phyloP scores from a whole-genome alignment of 2,329 filamentous ascomycete genomes.

The Atkinsonella texensis region DNA sequence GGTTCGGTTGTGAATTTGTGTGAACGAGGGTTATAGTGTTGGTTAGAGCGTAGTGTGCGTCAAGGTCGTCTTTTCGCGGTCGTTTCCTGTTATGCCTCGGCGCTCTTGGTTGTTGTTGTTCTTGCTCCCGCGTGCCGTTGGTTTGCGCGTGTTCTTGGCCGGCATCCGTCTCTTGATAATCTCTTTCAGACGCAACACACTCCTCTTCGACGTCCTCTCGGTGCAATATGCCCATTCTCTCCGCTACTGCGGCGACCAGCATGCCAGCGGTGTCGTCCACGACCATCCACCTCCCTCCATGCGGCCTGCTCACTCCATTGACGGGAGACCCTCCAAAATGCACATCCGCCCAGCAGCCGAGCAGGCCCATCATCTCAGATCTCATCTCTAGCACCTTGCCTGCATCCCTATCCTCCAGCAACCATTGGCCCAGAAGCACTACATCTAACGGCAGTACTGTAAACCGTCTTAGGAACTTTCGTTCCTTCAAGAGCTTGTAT shows the following conservation, averaged over 20 bases:
- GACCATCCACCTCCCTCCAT: conserved; percentile 56
- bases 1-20: conserved; percentile 73
- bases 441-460: conserved; percentile 76
- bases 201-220: conserved; percentile 20
- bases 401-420: conserved; percentile 70
- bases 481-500: conserved; percentile 88
- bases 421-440: conserved; percentile 59
- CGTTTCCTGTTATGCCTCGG: conserved; percentile 13
- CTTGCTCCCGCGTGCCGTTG: not conserved
- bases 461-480: conserved; percentile 85
- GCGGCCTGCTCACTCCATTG: conserved; percentile 14
- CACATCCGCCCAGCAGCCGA: conserved; percentile 84
- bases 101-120: conserved; percentile 1
- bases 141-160: conserved; percentile 1
- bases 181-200: not conserved
- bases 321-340: conserved; percentile 41
- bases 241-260: conserved; percentile 71
- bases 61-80: conserved; percentile 34
- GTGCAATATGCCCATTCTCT: conserved; percentile 75
- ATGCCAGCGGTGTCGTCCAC: conserved; percentile 82
- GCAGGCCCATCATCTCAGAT: conserved; percentile 68
- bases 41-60: conserved; percentile 52
- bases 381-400: conserved; percentile 74
- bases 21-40: conserved; percentile 78
- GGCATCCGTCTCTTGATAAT: not conserved